Conservation (phyloP, 73 alveolate species). For the Tetrahymena thermophila region DNA sequence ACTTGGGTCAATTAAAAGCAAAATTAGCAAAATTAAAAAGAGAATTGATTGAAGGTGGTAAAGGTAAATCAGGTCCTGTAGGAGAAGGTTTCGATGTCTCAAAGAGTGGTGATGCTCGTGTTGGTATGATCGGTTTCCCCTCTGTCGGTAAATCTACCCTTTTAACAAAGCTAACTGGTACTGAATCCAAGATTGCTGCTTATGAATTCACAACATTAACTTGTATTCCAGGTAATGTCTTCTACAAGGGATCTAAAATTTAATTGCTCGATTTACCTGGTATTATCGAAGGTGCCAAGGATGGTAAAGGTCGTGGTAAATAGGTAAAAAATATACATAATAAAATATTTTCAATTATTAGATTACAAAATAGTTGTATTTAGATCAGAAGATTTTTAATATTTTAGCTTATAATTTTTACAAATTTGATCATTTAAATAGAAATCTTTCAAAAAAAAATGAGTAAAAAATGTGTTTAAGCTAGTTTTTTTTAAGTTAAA, state of each 20-base stretch:
- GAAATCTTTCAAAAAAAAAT: no score
- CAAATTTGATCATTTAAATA: no score
- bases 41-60: constrained; percentile 81
- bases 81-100: constrained; percentile 99
- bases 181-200: constrained; percentile 91
- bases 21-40: constrained; percentile 93
- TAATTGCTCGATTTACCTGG: constrained; percentile 98
- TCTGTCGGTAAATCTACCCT: constrained; percentile 96
- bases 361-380: no score
- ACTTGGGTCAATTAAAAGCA: constrained; percentile 96
- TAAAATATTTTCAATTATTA: no score
- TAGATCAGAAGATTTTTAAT: no score
- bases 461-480: no score
- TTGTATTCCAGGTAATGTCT: constrained; percentile 96
- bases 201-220: constrained; percentile 99
- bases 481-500: no score
- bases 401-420: no score
- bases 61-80: constrained; percentile 82
- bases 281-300: constrained; percentile 99
- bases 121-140: constrained; percentile 98
- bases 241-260: constrained; percentile 93
- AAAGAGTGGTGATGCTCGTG: constrained; percentile 98
- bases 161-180: constrained; percentile 79
- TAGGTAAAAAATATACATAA: constrained; percentile 4
- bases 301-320: constrained; percentile 99